Evolutionary conservation across 2,329 filamentous ascomycete species (phyloP).

Genomic region (Fusarium udum): DNA sequence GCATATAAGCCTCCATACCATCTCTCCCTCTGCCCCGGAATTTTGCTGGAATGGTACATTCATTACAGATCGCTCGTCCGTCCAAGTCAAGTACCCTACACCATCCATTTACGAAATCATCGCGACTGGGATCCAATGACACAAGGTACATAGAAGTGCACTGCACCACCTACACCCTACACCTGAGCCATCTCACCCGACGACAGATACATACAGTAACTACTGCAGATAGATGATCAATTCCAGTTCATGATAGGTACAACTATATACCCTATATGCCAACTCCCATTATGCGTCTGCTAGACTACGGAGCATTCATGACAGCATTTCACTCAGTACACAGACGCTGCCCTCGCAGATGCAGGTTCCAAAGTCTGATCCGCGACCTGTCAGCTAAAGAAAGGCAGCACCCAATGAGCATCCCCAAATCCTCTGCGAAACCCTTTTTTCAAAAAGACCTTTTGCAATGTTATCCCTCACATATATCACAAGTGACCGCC

Average conservation of each 20-base stretch:
- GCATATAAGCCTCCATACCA: slow-evolving; percentile 26
- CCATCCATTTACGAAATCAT: background rate
- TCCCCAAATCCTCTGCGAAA: background rate
- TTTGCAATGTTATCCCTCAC: slow-evolving; percentile 19
- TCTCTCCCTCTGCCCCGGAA: background rate
- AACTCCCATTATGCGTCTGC: background rate
- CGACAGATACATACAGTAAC: background rate
- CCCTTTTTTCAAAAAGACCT: background rate
- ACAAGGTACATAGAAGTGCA: background rate
- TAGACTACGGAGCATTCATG: slow-evolving; percentile 12
- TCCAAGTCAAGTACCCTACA: slow-evolving; percentile 11
- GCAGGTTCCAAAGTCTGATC: slow-evolving; percentile 2
- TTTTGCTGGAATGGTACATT: slow-evolving; percentile 20
- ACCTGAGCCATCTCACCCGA: background rate
- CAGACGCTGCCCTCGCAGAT: background rate
- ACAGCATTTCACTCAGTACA: background rate
- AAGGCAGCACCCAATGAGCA: slow-evolving; percentile 10
- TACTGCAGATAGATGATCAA: slow-evolving; percentile 6
- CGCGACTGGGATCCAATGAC: background rate
- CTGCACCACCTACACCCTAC: background rate
- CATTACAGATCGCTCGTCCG: background rate
- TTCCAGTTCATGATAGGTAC: background rate
- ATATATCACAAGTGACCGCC: slow-evolving; percentile 13
- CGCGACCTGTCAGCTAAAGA: slow-evolving; percentile 30
- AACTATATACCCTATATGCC: background rate